A percentile compares a stretch with the other conserved stretches of the same genome.
Conservation (phyloP, 257 asterid species). For the Mentha longifolia region DNA sequence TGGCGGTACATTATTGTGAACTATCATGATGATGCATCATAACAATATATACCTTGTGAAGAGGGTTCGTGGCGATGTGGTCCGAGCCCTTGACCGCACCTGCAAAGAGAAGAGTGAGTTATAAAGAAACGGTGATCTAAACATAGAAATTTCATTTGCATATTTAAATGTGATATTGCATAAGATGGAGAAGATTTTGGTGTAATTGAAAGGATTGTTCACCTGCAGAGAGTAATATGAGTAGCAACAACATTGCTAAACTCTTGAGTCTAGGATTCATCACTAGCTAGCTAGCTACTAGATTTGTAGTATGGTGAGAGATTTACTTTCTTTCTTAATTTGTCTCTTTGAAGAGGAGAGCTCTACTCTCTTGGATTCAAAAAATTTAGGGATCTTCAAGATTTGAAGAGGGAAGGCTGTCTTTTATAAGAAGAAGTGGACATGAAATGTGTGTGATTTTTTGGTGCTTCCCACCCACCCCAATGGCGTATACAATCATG, state of each 20-base stretch:
- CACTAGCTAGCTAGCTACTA: not conserved
- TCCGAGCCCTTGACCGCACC: constrained; percentile 40
- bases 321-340: too few species aligned
- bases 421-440: constrained; percentile 42
- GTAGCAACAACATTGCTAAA: constrained; percentile 38
- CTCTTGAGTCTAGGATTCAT: constrained; percentile 48
- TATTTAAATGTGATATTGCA: too few species aligned
- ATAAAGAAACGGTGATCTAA: not conserved
- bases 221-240: constrained; percentile 57
- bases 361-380: not conserved
- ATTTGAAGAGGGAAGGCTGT: constrained; percentile 36
- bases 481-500: constrained; percentile 52
- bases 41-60: constrained; percentile 64
- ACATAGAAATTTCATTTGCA: too few species aligned
- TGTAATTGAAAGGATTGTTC: not conserved
- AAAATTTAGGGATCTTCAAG: constrained; percentile 24
- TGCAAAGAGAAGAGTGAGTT: constrained; percentile 23
- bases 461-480: constrained; percentile 50
- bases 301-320: not conserved
- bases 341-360: not conserved
- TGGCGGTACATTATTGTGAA: too few species aligned
- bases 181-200: too few species aligned
- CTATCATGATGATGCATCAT: not conserved
- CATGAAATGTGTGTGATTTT: constrained; percentile 33
- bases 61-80: constrained; percentile 30